Percentiles rank a stretch among this genome's conserved stretches.
Evolutionary conservation across 306 rosid genomes (phyloP).

Genomic region (Cicer judaicum): DNA sequence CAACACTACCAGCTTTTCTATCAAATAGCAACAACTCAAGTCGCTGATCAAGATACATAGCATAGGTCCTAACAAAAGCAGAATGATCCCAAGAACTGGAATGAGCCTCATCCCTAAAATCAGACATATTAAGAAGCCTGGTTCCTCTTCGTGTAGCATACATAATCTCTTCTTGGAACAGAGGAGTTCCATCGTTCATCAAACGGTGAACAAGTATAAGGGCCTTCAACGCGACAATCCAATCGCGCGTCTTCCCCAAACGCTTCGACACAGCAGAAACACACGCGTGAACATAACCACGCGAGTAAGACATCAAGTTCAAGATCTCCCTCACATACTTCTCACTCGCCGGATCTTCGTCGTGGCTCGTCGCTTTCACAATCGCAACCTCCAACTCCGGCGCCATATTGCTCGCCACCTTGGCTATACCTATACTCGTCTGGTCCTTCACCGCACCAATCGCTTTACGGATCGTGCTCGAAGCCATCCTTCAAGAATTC

Average conservation of each 20-base stretch:
- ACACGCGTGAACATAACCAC: conserved; percentile 79
- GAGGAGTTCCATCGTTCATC: conserved; percentile 77
- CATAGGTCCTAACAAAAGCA: conserved; percentile 83
- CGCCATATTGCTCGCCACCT: conserved; percentile 90
- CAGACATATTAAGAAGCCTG: conserved; percentile 84
- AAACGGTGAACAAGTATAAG: conserved; percentile 76
- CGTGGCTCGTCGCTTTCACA: conserved; percentile 93
- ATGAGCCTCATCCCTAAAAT: conserved; percentile 96
- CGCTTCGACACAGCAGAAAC: conserved; percentile 85
- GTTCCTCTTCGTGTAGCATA: conserved; percentile 90
- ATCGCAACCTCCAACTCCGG: conserved; percentile 97
- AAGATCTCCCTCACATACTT: conserved; percentile 80
- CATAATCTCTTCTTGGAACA: conserved; percentile 87
- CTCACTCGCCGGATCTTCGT: conserved; percentile 93
- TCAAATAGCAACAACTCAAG: conserved; percentile 77
- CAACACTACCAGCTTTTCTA: conserved; percentile 50
- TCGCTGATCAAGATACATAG: conserved; percentile 89
- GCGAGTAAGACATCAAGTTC: conserved; percentile 72
- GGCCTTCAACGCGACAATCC: conserved; percentile 95
- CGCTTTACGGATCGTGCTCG: conserved; percentile 96
- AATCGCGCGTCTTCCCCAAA: conserved; percentile 88
- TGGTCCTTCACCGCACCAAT: conserved; percentile 98
- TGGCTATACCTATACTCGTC: conserved; percentile 97
- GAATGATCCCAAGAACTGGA: conserved; percentile 98
- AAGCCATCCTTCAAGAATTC: conserved; percentile 57